Conservation (phyloP, 768 basidiomycete species). For the Myochromella boudieri region DNA sequence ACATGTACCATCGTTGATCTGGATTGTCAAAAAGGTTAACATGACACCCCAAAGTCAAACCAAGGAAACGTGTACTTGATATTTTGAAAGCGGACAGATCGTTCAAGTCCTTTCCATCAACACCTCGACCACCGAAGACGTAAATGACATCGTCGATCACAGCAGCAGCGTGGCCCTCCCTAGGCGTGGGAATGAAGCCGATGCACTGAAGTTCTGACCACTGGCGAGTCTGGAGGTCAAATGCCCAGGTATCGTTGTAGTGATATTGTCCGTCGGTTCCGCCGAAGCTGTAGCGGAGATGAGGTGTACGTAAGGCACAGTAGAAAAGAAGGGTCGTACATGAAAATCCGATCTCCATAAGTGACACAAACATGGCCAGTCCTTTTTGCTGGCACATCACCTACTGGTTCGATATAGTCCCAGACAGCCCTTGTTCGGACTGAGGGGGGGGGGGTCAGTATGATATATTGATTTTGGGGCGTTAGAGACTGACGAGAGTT, state of each 20-base stretch:
- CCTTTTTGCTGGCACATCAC: constrained; percentile 72
- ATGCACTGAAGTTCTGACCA: constrained; percentile 97
- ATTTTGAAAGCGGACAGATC: constrained; percentile 98
- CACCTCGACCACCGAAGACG: constrained; percentile 94
- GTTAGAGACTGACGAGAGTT: constrained; percentile 71
- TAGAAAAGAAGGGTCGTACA: constrained; percentile 49
- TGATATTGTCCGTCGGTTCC: constrained; percentile 99
- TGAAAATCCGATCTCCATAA: constrained; percentile 76
- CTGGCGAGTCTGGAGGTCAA: constrained; percentile 72
- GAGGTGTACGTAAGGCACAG: constrained; percentile 11
- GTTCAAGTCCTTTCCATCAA: constrained; percentile 93
- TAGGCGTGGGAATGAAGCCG: constrained; percentile 92
- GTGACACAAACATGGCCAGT: constrained; percentile 93
- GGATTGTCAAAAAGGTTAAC: constrained; percentile 8
- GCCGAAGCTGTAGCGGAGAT: constrained; percentile 65
- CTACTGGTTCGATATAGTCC: constrained; percentile 72
- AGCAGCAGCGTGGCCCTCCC: constrained; percentile 96
- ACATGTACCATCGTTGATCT: constrained; percentile 99
- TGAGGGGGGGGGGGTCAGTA: constrained; percentile 27
- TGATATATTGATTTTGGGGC: neutral
- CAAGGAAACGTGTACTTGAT: constrained; percentile 65
- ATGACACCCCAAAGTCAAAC: neutral
- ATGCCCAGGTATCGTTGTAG: constrained; percentile 99
- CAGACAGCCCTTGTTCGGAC: constrained; percentile 85
- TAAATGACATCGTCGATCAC: constrained; percentile 98